A percentile compares a stretch with the other conserved stretches of the same genome.
These are phyloP conservation scores for Picea sitchensis DNA, from an alignment of 75 land plant species.

Conservation along the genomic window DNA sequence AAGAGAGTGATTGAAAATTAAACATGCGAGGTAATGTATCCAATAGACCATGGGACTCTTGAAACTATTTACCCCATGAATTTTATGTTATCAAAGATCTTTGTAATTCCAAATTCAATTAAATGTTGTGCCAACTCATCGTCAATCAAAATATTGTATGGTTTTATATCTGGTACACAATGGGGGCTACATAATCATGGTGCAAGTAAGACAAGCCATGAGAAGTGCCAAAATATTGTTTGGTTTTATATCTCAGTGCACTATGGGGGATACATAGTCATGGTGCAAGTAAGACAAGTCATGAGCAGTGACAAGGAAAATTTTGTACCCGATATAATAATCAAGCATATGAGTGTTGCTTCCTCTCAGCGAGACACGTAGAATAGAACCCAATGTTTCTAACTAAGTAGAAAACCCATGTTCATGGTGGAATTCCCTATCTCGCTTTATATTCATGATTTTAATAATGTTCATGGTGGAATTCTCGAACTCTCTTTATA, in stretches of 20 bases:
- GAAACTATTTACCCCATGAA: conserved; percentile 1
- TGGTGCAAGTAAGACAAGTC: conserved; percentile 30
- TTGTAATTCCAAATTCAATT: conserved; percentile 30
- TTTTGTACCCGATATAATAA: conserved; percentile 13
- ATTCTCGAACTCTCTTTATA: neutral
- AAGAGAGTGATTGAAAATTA: too few relatives aligned
- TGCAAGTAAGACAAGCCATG: conserved; percentile 29
- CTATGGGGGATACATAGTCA: conserved; percentile 21
- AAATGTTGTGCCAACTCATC: conserved; percentile 11
- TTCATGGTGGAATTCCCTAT: neutral
- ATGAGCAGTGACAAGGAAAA: conserved; percentile 22
- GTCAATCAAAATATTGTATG: conserved; percentile 24
- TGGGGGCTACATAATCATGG: conserved; percentile 23
- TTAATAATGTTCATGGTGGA: conserved; percentile 19
- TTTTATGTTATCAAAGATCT: conserved; percentile 5
- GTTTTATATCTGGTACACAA: conserved; percentile 24
- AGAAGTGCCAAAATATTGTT: conserved; percentile 25
- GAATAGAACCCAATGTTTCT: conserved; percentile 25
- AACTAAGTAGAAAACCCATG: conserved; percentile 21
- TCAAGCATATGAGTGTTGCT: conserved; percentile 14
- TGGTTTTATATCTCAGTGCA: conserved; percentile 27
- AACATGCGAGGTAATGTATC: conserved; percentile 27
- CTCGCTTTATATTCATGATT: conserved; percentile 14
- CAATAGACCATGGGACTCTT: conserved; percentile 16
- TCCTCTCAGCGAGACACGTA: conserved; percentile 26